phyloP scores from a whole-genome alignment of 1,139 yeast species.

The Scheffersomyces segobiensis region DNA sequence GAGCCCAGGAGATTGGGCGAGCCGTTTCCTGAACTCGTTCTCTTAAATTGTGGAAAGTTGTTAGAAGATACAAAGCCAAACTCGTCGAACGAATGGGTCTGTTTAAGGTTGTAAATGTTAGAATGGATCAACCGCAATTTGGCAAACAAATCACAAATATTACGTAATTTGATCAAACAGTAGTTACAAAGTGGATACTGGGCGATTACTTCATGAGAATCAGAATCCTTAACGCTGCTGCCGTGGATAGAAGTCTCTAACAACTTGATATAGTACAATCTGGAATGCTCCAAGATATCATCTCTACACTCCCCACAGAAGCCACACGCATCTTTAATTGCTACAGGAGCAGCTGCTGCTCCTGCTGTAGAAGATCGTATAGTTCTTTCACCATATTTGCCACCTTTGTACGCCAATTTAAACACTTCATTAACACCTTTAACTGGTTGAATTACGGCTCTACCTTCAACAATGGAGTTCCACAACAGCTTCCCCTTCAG shows the following conservation, averaged over 20 bases:
- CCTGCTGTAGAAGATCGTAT: constrained; percentile 27
- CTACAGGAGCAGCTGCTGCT: constrained; percentile 54
- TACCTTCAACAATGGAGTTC: constrained; percentile 72
- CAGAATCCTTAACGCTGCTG: constrained; percentile 4
- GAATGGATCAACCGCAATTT: constrained; percentile 64
- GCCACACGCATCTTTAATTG: constrained; percentile 72
- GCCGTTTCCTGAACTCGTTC: constrained; percentile 7
- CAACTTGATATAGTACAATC: constrained; percentile 67
- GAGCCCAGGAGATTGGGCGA: background rate
- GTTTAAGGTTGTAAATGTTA: constrained; percentile 43
- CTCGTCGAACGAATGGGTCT: constrained; percentile 24
- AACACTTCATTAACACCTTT: constrained; percentile 79
- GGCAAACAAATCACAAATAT: constrained; percentile 77
- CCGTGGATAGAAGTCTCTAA: constrained; percentile 10
- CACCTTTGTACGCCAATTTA: constrained; percentile 22
- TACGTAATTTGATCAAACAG: constrained; percentile 77
- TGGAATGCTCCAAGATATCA: constrained; percentile 71
- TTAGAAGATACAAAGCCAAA: constrained; percentile 8
- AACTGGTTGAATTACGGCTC: constrained; percentile 82
- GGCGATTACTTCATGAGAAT: constrained; percentile 27
- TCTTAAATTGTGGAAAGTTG: constrained; percentile 19
- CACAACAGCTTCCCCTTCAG: constrained; percentile 55
- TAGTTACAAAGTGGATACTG: constrained; percentile 79
- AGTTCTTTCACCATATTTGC: background rate
- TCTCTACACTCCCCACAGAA: constrained; percentile 78